phyloP scores from a whole-genome alignment of 768 basidiomycete genomes.

The Pulveroboletus sp. region DNA sequence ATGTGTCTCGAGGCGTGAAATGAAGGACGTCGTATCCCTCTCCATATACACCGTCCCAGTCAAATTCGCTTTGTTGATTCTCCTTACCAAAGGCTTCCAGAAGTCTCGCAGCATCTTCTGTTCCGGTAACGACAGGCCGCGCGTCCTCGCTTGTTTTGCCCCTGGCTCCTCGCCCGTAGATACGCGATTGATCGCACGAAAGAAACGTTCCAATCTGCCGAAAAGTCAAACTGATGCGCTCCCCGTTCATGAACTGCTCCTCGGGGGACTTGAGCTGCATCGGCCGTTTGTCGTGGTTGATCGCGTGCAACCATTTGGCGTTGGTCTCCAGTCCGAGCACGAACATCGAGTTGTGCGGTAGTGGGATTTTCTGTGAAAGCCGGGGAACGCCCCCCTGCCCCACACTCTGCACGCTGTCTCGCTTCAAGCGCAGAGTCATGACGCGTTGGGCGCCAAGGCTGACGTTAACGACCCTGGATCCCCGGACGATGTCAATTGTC shows the following conservation, averaged over 20 bases:
- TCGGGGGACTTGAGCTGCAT: slow-evolving; percentile 45
- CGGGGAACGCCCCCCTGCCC: slow-evolving; percentile 30
- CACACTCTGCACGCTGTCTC: slow-evolving; percentile 34
- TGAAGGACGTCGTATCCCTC: slow-evolving; percentile 68
- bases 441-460: slow-evolving; percentile 73
- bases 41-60: slow-evolving; percentile 67
- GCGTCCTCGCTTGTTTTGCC: slow-evolving; percentile 57
- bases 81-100: slow-evolving; percentile 68
- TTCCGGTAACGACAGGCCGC: slow-evolving; percentile 49
- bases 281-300: slow-evolving; percentile 72
- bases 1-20: slow-evolving; percentile 32
- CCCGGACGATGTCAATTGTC: slow-evolving; percentile 74
- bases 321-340: slow-evolving; percentile 75
- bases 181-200: slow-evolving; percentile 43
- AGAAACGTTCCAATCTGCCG: slow-evolving; percentile 76
- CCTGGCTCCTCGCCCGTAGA: slow-evolving; percentile 72
- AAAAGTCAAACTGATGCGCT: slow-evolving; percentile 77
- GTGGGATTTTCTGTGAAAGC: slow-evolving; percentile 57
- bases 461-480: slow-evolving; percentile 75
- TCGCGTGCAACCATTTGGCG: slow-evolving; percentile 68
- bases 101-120: slow-evolving; percentile 44
- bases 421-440: slow-evolving; percentile 73
- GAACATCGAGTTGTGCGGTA: slow-evolving; percentile 82
- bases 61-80: slow-evolving; percentile 64
- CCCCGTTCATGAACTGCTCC: slow-evolving; percentile 56